Evolutionary conservation across 768 basidiomycete genomes (phyloP).

Genomic region (Termitomyces sp.): DNA sequence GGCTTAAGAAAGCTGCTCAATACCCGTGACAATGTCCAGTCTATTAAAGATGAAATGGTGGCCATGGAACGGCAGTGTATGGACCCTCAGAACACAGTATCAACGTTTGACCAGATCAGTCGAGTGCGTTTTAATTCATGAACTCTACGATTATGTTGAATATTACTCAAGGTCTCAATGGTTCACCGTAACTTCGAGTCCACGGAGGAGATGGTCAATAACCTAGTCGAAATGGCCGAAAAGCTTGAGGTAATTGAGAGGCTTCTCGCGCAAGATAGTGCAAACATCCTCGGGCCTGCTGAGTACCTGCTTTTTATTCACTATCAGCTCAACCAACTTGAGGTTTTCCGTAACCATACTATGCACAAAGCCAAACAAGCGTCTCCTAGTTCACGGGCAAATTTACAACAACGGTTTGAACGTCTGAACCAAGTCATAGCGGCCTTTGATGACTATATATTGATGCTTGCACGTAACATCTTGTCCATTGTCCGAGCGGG

Average conservation of each 20-base stretch:
- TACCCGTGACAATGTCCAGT: constrained; percentile 73
- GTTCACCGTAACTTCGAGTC: constrained; percentile 94
- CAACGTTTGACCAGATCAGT: constrained; percentile 94
- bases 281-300: constrained; percentile 80
- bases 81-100: constrained; percentile 70
- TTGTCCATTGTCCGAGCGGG: constrained; percentile 76
- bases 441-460: constrained; percentile 82
- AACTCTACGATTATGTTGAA: not conserved
- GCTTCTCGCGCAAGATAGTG: constrained; percentile 69
- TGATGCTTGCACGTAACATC: constrained; percentile 72
- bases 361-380: constrained; percentile 91
- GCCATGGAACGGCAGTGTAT: constrained; percentile 70
- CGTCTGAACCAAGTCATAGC: constrained; percentile 74
- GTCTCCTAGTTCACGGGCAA: constrained; percentile 57
- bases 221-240: constrained; percentile 87
- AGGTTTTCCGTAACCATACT: constrained; percentile 90
- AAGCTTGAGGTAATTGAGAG: constrained; percentile 75
- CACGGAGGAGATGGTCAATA: constrained; percentile 93
- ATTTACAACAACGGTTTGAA: constrained; percentile 77
- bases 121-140: constrained; percentile 50
- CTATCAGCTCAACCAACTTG: constrained; percentile 87
- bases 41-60: constrained; percentile 82
- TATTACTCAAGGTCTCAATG: constrained; percentile 70
- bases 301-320: constrained; percentile 88
- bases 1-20: constrained; percentile 78